Percentiles rank a stretch among this genome's conserved stretches.
These are phyloP conservation scores for Ensete glaucum DNA, from an alignment of 176 grass and related monocot genomes.

Conservation along the genomic window DNA sequence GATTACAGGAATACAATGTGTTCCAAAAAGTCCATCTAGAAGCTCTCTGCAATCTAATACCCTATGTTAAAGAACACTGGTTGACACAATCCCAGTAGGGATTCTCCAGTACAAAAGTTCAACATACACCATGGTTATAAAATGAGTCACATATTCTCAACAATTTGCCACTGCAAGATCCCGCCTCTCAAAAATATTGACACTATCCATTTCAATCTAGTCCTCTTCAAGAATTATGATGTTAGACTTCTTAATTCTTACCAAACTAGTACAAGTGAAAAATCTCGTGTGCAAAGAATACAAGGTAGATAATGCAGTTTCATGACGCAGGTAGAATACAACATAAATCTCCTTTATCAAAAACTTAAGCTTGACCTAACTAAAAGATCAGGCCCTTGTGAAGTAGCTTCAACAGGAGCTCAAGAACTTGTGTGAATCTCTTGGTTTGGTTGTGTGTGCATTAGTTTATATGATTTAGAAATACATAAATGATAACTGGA, in stretches of 20 bases:
- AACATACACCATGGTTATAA: neutral
- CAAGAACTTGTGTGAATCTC: neutral
- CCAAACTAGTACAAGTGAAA: neutral
- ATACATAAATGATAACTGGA: conserved; percentile 6
- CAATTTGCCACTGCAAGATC: neutral
- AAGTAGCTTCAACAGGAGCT: neutral
- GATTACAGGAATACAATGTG: neutral
- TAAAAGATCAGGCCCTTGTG: neutral
- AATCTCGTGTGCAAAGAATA: neutral
- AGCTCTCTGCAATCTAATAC: neutral
- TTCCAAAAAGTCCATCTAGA: neutral
- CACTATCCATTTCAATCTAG: neutral
- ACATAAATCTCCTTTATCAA: neutral
- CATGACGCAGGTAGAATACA: neutral
- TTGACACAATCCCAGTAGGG: neutral
- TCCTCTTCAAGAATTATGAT: neutral
- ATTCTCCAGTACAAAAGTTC: neutral
- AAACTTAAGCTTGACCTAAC: neutral
- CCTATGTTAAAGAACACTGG: neutral
- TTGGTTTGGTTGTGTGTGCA: neutral
- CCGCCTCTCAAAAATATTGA: neutral
- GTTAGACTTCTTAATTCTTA: neutral
- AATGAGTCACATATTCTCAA: neutral
- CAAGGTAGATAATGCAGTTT: neutral
- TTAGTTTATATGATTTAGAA: neutral